phyloP scores from a whole-genome alignment of 768 basidiomycete species.

The Boletus reticuloceps region DNA sequence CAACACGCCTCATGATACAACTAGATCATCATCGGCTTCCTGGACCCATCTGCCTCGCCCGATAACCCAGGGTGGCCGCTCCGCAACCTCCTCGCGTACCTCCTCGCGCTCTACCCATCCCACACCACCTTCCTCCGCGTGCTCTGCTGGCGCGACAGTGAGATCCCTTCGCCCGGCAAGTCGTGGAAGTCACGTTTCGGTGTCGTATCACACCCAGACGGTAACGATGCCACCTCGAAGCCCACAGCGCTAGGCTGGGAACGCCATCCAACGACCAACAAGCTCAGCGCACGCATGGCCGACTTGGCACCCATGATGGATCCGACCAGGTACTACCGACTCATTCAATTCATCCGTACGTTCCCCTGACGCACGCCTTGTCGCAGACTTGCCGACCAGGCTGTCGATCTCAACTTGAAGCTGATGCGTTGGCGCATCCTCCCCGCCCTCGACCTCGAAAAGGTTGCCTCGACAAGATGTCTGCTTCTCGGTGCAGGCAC shows the following conservation, averaged over 20 bases:
- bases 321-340: slow-evolving; percentile 57
- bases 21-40: slow-evolving; percentile 58
- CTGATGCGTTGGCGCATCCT: slow-evolving; percentile 98
- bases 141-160: slow-evolving; percentile 74
- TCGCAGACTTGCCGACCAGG: slow-evolving; percentile 84
- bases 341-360: neutral
- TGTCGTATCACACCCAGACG: slow-evolving; percentile 32
- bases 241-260: slow-evolving; percentile 93
- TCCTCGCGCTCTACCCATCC: slow-evolving; percentile 57
- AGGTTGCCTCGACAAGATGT: slow-evolving; percentile 75
- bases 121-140: slow-evolving; percentile 53
- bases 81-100: slow-evolving; percentile 85
- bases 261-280: slow-evolving; percentile 77
- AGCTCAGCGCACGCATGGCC: slow-evolving; percentile 81
- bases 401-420: slow-evolving; percentile 96
- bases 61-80: slow-evolving; percentile 88
- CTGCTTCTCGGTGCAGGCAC: slow-evolving; percentile 94
- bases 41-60: slow-evolving; percentile 81
- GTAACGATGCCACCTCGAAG: slow-evolving; percentile 20
- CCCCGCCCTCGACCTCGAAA: slow-evolving; percentile 85
- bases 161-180: slow-evolving; percentile 39
- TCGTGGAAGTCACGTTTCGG: slow-evolving; percentile 68
- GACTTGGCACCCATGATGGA: slow-evolving; percentile 98
- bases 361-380: neutral
- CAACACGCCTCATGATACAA: slow-evolving; percentile 12